phyloP scores from a whole-genome alignment of 163 green algal genomes.

The Coccomyxa subellipsoidea region DNA sequence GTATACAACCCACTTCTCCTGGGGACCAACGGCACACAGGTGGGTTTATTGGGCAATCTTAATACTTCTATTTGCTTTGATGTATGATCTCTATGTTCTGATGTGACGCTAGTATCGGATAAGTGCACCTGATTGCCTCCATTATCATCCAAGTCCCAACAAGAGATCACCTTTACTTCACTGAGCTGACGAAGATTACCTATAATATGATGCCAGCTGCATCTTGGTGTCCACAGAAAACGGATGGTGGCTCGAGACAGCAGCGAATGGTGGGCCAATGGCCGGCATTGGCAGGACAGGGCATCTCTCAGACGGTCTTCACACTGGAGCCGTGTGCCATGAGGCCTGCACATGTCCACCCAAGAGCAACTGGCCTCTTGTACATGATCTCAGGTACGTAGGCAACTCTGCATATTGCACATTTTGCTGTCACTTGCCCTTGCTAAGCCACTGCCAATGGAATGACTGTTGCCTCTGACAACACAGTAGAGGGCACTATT shows the following conservation, averaged over 20 bases:
- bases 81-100: background rate
- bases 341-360: conserved; percentile 22
- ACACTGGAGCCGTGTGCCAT: conserved; percentile 18
- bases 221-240: background rate
- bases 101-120: background rate
- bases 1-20: background rate
- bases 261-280: conserved; percentile 11
- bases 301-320: conserved; percentile 25
- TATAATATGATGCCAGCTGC: background rate
- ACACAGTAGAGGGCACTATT: too few relatives aligned
- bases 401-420: background rate
- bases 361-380: conserved; percentile 18
- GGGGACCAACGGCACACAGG: background rate
- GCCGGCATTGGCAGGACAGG: conserved; percentile 7
- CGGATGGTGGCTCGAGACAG: background rate
- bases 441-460: too few relatives aligned
- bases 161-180: background rate
- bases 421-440: too few relatives aligned
- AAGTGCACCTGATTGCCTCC: background rate
- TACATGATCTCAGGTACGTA: conserved; percentile 22
- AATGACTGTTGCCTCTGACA: too few relatives aligned
- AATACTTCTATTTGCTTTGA: background rate
- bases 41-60: background rate
- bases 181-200: background rate
- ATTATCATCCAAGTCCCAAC: background rate